Percentiles rank a stretch among this genome's conserved stretches.
phyloP scores from a whole-genome alignment of 805 yeast genomes.

The Saturnispora galanensis region DNA sequence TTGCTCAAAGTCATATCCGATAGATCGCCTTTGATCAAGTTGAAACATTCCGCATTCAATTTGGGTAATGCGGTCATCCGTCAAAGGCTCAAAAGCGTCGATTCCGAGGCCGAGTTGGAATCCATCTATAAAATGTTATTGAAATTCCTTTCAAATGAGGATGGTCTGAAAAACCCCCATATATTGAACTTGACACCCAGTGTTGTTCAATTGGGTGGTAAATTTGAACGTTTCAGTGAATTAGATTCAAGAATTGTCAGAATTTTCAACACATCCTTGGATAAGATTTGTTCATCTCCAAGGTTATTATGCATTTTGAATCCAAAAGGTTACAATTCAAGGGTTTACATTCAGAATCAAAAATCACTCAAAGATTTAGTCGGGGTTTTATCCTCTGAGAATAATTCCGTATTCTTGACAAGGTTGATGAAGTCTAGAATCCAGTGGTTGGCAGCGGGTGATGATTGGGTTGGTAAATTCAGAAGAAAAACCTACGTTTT shows the following conservation, averaged over 20 bases:
- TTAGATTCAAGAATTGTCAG: background rate
- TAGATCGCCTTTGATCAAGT: background rate
- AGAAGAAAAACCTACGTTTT: constrained; percentile 8
- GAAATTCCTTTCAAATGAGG: no score
- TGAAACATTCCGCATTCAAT: background rate
- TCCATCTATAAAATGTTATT: background rate
- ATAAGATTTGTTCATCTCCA: constrained; percentile 9
- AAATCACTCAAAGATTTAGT: constrained; percentile 7
- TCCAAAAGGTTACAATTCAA: constrained; percentile 11
- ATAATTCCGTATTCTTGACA: background rate
- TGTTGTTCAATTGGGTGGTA: no score
- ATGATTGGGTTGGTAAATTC: constrained; percentile 11
- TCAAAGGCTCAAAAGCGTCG: background rate
- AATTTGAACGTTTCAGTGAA: background rate
- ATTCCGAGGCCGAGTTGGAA: background rate
- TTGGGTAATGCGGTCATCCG: background rate
- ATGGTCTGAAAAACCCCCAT: no score
- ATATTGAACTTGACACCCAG: no score
- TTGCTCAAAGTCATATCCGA: background rate
- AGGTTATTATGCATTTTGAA: constrained; percentile 6
- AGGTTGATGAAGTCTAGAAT: constrained; percentile 1
- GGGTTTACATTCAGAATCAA: constrained; percentile 9
- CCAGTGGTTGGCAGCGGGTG: constrained; percentile 5
- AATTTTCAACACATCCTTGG: constrained; percentile 9
- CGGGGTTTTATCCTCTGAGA: constrained; percentile 3